Conservation (phyloP, 2,329 filamentous ascomycete genomes). For the Ophiostoma quercus region DNA sequence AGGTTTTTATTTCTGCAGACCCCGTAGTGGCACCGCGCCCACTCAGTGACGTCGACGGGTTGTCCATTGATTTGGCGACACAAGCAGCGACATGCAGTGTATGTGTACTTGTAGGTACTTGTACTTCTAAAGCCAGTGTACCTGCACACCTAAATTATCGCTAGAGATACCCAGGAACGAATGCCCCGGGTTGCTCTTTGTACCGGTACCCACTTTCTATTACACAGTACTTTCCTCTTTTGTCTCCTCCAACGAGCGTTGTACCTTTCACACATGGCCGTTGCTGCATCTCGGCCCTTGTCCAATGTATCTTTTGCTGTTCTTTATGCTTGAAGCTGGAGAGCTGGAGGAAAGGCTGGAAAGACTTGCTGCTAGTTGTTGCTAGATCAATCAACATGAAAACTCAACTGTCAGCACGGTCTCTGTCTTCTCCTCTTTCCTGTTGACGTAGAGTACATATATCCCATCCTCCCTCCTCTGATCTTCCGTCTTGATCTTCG, state of each 20-base stretch:
- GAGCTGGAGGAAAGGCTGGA: neutral
- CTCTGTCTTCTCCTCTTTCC: neutral
- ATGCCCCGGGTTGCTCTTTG: neutral
- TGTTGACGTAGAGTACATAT: neutral
- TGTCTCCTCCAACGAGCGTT: constrained; percentile 8
- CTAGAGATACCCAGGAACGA: neutral
- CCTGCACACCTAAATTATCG: rapidly evolving
- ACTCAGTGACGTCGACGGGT: constrained; percentile 11
- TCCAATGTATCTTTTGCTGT: neutral
- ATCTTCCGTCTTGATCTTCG: neutral
- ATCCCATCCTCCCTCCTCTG: neutral
- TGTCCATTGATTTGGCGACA: neutral
- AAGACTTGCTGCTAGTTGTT: neutral
- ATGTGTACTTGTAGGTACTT: neutral
- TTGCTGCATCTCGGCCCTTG: neutral
- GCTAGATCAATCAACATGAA: neutral
- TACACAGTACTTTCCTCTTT: constrained; percentile 13
- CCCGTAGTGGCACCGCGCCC: constrained; percentile 1
- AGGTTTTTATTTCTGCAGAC: neutral
- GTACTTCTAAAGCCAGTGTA: neutral
- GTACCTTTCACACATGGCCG: neutral
- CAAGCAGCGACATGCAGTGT: neutral
- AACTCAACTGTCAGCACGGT: neutral
- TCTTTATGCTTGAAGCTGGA: too few relatives aligned
- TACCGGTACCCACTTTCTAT: neutral